Evolutionary conservation across 202 grass and related monocot genomes (phyloP), one percentile per base, ranked within the genome.

Genomic region (Setaria italica): DNA sequence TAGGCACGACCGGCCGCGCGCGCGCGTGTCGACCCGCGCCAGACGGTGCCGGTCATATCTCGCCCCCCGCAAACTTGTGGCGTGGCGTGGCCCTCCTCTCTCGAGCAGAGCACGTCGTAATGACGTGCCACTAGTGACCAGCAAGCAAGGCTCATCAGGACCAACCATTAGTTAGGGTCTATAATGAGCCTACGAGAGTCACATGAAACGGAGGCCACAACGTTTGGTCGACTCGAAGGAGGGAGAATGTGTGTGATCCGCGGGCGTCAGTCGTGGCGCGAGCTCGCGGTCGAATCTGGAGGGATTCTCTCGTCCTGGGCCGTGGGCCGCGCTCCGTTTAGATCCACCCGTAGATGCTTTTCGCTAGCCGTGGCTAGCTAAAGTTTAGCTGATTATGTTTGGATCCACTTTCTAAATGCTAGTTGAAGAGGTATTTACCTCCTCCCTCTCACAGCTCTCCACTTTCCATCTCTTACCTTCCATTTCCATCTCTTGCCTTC

Each of bases 161-260:
- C 19, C 53, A 9, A 11, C 20, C 57, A 41, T 41, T 41, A 0
- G 11, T 59, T 59, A 11, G 20, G n/a, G 57, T 11, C 9, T 25
- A 59, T 0, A 1, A 8, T 0, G 7, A 3, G 19, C 3, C 4
- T 35, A 6, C 5, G 55, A n/a, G 55, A 58, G 20, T 11, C 25
- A n/a, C 37, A 21, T 11, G 49, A 34, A 54, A 51, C 30, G 1
- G 30, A 34, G 30, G 16, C 70, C 70, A 53, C 70, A 50, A 19
- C 39, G 6, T 41, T 41, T 25, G 25, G 25, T 25, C 25, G 25
- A 5, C 34, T 35, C 34, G 3, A 35, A 3, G 34, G 34, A 35
- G 34, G 34, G 34, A 35, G 34, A 35, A 35, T 41, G 39, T 41
- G 39, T 77, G 74, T 77, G 74, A 77, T 77, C 55, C 6, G 58